Percentiles rank a stretch among this genome's conserved stretches.
phyloP scores from a whole-genome alignment of 495 filamentous ascomycete species.

The Aspergillus incahuasiensis region DNA sequence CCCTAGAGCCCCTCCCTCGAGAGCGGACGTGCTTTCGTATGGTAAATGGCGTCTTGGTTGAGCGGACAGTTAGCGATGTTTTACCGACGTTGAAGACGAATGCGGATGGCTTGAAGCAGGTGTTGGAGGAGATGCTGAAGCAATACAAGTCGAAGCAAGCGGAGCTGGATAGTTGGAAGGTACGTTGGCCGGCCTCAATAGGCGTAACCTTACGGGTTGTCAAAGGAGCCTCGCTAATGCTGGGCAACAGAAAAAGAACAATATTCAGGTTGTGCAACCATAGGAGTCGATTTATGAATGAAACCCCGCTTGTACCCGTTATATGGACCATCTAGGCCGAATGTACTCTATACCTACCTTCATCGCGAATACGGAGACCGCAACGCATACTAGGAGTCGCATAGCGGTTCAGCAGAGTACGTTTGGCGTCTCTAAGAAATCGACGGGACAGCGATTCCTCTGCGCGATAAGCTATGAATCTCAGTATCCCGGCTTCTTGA shows the following conservation, averaged over 20 bases:
- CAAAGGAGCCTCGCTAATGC: conserved; percentile 16
- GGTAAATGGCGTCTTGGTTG: conserved; percentile 94
- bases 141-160: conserved; percentile 93
- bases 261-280: conserved; percentile 90
- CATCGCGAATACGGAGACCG: conserved; percentile 1
- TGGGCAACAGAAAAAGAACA: conserved; percentile 85
- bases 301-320: not conserved
- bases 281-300: conserved; percentile 11
- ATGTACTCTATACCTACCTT: conserved; percentile 6
- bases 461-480: not conserved
- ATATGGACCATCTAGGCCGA: not conserved
- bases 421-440: not conserved
- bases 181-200: conserved; percentile 35
- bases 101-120: conserved; percentile 88
- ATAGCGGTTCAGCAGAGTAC: not conserved
- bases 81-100: conserved; percentile 90
- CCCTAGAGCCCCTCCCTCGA: conserved; percentile 71
- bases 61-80: conserved; percentile 89
- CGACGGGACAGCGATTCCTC: not conserved
- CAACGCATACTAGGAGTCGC: conserved; percentile 14
- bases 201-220: conserved; percentile 5
- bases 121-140: conserved; percentile 93
- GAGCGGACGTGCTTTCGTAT: conserved; percentile 98
- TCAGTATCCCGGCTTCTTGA: not conserved
- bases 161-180: conserved; percentile 98